phyloP scores from a whole-genome alignment of 345 rosid genomes.

The Trapa incisa region DNA sequence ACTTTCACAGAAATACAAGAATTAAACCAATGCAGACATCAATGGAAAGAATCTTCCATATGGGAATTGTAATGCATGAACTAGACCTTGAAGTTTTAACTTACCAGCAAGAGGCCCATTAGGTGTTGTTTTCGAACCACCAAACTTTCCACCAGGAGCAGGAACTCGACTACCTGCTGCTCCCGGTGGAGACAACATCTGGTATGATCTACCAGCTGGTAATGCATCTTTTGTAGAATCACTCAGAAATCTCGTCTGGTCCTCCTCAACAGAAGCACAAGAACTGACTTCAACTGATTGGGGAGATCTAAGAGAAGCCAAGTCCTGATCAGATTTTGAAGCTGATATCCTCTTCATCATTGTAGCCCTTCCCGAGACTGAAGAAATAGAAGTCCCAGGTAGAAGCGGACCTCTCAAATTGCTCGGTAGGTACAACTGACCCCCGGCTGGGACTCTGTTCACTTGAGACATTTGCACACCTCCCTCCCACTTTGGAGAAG shows the following conservation, averaged over 20 bases:
- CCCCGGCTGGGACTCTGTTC: slow-evolving; percentile 22
- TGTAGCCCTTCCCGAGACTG: slow-evolving; percentile 37
- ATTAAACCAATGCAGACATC: not conserved
- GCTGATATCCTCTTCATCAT: slow-evolving; percentile 35
- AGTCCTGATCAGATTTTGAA: slow-evolving; percentile 79
- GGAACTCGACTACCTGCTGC: slow-evolving; percentile 28
- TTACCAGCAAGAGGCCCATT: slow-evolving; percentile 27
- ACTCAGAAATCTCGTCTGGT: slow-evolving; percentile 31
- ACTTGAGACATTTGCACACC: slow-evolving; percentile 31
- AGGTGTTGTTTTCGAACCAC: slow-evolving; percentile 33
- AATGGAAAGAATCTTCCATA: slow-evolving; percentile 59
- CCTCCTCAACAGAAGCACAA: slow-evolving; percentile 24
- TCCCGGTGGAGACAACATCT: slow-evolving; percentile 49
- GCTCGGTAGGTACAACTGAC: slow-evolving; percentile 41
- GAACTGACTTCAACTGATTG: slow-evolving; percentile 33
- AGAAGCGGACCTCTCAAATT: slow-evolving; percentile 36
- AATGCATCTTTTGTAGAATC: slow-evolving; percentile 24
- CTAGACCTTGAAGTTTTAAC: slow-evolving; percentile 24
- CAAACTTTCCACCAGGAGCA: slow-evolving; percentile 31
- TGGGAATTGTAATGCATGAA: slow-evolving; percentile 42
- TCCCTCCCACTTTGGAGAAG: slow-evolving; percentile 44
- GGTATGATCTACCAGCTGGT: slow-evolving; percentile 31
- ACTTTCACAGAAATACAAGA: slow-evolving; percentile 1
- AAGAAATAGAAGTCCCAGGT: slow-evolving; percentile 36
- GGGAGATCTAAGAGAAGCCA: slow-evolving; percentile 55